A percentile compares a stretch with the other conserved stretches of the same genome.
Evolutionary conservation across 1,139 yeast species (phyloP).

Genomic region (Sugiyamaella paludigena): DNA sequence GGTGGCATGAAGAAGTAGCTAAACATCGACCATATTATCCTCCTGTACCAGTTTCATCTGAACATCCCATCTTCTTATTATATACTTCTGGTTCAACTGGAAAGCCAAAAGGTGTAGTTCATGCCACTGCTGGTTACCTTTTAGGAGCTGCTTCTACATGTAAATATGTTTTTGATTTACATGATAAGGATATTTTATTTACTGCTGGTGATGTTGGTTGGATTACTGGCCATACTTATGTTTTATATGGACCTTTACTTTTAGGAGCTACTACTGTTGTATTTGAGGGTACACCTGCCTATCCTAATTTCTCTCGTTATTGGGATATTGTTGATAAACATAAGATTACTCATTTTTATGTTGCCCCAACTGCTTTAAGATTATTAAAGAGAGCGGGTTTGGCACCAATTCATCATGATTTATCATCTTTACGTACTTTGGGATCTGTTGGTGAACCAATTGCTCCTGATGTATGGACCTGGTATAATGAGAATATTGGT

Average conservation of each 20-base stretch:
- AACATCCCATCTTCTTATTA: slow-evolving; percentile 88
- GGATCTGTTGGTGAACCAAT: slow-evolving; percentile 94
- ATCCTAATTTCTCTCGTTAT: slow-evolving; percentile 93
- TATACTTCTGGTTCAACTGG: slow-evolving; percentile 98
- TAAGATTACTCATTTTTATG: slow-evolving; percentile 79
- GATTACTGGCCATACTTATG: slow-evolving; percentile 98
- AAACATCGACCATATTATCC: slow-evolving; percentile 83
- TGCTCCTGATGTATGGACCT: slow-evolving; percentile 91
- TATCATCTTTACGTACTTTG: slow-evolving; percentile 64
- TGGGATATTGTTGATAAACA: slow-evolving; percentile 84
- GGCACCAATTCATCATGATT: slow-evolving; percentile 58
- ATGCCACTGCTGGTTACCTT: slow-evolving; percentile 88
- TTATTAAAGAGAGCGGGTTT: slow-evolving; percentile 81
- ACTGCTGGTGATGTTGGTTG: slow-evolving; percentile 99
- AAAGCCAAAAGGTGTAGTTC: slow-evolving; percentile 96
- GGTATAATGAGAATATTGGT: slow-evolving; percentile 83
- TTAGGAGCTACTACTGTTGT: slow-evolving; percentile 89
- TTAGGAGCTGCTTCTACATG: slow-evolving; percentile 94
- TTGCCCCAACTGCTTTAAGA: slow-evolving; percentile 87
- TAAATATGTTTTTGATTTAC: slow-evolving; percentile 87
- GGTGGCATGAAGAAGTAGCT: slow-evolving; percentile 86
- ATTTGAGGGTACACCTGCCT: slow-evolving; percentile 96
- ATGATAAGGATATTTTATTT: slow-evolving; percentile 84
- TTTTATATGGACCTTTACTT: slow-evolving; percentile 85
- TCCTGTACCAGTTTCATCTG: slow-evolving; percentile 83